These are phyloP conservation scores for Elaphomyces granulatus DNA, from an alignment of 495 filamentous ascomycete species.

Conservation along the genomic window DNA sequence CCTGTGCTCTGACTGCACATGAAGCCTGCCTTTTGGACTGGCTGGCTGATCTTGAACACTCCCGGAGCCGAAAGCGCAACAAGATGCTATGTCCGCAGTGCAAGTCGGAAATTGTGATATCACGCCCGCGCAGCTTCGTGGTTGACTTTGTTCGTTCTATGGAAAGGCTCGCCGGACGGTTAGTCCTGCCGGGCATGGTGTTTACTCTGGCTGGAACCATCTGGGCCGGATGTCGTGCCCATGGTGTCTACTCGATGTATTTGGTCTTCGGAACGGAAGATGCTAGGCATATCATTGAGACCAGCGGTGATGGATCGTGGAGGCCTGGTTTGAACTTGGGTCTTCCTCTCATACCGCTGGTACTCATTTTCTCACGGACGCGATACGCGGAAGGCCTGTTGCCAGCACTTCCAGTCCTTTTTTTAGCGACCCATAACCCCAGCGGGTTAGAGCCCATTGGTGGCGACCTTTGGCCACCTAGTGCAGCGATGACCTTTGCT, in stretches of 20 bases:
- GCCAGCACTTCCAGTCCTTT: constrained; percentile 47
- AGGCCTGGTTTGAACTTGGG: constrained; percentile 35
- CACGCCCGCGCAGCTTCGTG: constrained; percentile 53
- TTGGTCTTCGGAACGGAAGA: constrained; percentile 50
- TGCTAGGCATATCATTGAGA: constrained; percentile 34
- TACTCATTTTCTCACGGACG: constrained; percentile 45
- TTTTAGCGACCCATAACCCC: constrained; percentile 38
- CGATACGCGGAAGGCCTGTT: constrained; percentile 42
- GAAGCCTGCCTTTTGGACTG: constrained; percentile 81
- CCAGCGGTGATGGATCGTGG: constrained; percentile 24
- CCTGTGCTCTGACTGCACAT: constrained; percentile 79
- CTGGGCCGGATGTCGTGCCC: constrained; percentile 39
- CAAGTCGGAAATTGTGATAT: constrained; percentile 62
- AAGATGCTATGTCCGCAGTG: constrained; percentile 77
- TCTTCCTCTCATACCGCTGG: constrained; percentile 46
- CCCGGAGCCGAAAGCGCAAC: constrained; percentile 36
- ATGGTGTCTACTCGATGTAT: constrained; percentile 45
- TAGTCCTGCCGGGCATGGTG: constrained; percentile 45
- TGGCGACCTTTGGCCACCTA: constrained; percentile 55
- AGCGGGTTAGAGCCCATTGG: constrained; percentile 20
- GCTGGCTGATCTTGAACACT: constrained; percentile 69
- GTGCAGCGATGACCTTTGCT: constrained; percentile 52
- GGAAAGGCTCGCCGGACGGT: constrained; percentile 36
- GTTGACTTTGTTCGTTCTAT: constrained; percentile 43
- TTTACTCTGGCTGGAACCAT: constrained; percentile 40